A percentile compares a stretch with the other conserved stretches of the same genome.
These are phyloP conservation scores for Alternaria novae-zelandiae DNA, from an alignment of 2,329 filamentous ascomycete species.

Conservation along the genomic window DNA sequence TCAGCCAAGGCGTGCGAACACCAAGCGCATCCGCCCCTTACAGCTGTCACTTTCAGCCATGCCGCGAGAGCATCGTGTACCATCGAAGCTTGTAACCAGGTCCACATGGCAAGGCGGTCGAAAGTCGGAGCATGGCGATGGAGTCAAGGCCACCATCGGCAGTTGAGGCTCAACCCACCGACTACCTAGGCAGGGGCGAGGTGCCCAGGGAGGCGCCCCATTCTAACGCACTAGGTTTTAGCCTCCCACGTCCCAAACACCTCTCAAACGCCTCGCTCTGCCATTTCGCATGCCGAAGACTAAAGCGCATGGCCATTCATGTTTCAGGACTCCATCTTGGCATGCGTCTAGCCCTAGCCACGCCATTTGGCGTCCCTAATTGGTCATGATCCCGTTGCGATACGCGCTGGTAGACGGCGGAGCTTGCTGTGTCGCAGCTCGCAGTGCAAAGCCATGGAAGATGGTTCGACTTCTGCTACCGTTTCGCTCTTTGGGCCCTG, in stretches of 20 bases:
- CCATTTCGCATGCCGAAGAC: constrained; percentile 26
- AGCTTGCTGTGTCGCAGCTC: constrained; percentile 41
- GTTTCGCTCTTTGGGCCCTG: constrained; percentile 34
- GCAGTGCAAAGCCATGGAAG: constrained; percentile 26
- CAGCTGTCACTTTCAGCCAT: constrained; percentile 26
- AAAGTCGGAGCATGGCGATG: constrained; percentile 6
- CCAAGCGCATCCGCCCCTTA: constrained; percentile 9
- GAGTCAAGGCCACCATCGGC: constrained; percentile 1
- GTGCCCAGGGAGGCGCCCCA: constrained; percentile 19
- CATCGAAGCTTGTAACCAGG: constrained; percentile 5
- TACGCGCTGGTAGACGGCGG: constrained; percentile 35
- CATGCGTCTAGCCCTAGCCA: constrained; percentile 20
- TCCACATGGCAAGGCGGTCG: constrained; percentile 5
- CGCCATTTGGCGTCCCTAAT: constrained; percentile 25
- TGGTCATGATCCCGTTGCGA: constrained; percentile 40
- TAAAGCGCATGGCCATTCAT: constrained; percentile 29
- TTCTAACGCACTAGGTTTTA: constrained; percentile 32
- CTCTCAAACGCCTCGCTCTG: constrained; percentile 36
- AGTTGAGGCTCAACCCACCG: constrained; percentile 9
- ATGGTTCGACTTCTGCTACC: constrained; percentile 46
- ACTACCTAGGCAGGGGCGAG: background rate
- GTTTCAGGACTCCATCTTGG: constrained; percentile 37
- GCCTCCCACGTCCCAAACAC: constrained; percentile 29
- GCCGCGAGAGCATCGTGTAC: constrained; percentile 8
- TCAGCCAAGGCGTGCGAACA: constrained; percentile 8